Percentiles rank a stretch among this genome's conserved stretches.
Evolutionary conservation across 1,284 basidiomycete genomes (phyloP).

Genomic region (Trichosporon sp.): DNA sequence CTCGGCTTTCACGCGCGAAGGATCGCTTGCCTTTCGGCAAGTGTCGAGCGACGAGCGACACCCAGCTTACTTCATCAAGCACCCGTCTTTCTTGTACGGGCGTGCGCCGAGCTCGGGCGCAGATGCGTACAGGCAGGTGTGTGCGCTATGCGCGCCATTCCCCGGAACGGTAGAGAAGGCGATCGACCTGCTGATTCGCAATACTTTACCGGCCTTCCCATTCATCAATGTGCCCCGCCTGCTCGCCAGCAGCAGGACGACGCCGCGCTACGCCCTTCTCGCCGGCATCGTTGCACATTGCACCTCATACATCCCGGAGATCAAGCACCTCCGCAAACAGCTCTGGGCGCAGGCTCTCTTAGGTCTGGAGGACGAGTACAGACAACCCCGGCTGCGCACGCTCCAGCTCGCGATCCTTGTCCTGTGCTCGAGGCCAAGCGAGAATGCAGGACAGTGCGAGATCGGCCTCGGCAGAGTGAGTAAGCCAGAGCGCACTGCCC

Average conservation of each 20-base stretch:
- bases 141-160: constrained; percentile 11
- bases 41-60: constrained; percentile 27
- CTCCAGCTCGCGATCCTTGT: constrained; percentile 35
- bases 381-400: constrained; percentile 33
- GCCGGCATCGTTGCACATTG: constrained; percentile 37
- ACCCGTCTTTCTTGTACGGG: constrained; percentile 34
- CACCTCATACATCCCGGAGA: constrained; percentile 24
- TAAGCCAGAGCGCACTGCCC: too few relatives aligned
- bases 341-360: constrained; percentile 32
- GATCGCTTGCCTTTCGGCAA: constrained; percentile 28
- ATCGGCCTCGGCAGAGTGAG: constrained; percentile 30
- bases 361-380: constrained; percentile 40
- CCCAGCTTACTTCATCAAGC: constrained; percentile 37
- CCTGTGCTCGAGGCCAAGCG: constrained; percentile 27
- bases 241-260: constrained; percentile 10
- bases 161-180: constrained; percentile 9
- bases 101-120: constrained; percentile 18
- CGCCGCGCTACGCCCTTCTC: constrained; percentile 32
- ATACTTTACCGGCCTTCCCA: constrained; percentile 33
- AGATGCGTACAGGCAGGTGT: constrained; percentile 17
- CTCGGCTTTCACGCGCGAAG: constrained; percentile 11
- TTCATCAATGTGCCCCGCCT: constrained; percentile 29
- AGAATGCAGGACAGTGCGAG: constrained; percentile 30
- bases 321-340: constrained; percentile 27
- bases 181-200: constrained; percentile 11